phyloP scores from a whole-genome alignment of 768 basidiomycete species.

The Tricholoma bakamatsutake region DNA sequence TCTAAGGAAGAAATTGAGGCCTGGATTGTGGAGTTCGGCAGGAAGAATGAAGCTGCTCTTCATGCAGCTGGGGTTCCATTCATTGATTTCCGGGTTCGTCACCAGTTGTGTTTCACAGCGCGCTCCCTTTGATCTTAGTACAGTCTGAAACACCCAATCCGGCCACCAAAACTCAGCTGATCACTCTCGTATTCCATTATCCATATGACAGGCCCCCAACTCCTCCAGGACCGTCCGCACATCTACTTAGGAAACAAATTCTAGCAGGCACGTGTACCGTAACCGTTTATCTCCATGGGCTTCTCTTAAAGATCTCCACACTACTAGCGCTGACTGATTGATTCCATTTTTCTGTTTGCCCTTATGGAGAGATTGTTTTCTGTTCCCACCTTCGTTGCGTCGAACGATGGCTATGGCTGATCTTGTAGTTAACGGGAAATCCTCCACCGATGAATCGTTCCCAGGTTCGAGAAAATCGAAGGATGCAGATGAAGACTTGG shows the following conservation, averaged over 20 bases:
- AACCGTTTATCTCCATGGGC: too few relatives aligned
- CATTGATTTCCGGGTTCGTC: conserved; percentile 9
- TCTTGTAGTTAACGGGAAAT: conserved; percentile 1
- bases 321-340: neutral
- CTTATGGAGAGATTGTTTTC: neutral
- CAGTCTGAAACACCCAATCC: conserved; percentile 9
- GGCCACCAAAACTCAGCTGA: too few relatives aligned
- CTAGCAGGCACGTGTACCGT: too few relatives aligned
- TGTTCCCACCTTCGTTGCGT: neutral
- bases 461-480: neutral
- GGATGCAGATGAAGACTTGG: conserved; percentile 1
- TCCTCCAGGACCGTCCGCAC: too few relatives aligned
- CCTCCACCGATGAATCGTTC: conserved; percentile 7
- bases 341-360: neutral
- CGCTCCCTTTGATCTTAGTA: conserved; percentile 8
- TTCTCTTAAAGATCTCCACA: too few relatives aligned
- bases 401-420: neutral
- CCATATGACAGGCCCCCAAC: too few relatives aligned
- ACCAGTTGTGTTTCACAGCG: neutral
- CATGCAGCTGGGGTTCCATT: conserved; percentile 9
- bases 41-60: conserved; percentile 5
- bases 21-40: conserved; percentile 8
- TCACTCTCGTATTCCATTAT: too few relatives aligned
- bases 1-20: conserved; percentile 5
- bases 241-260: too few relatives aligned